Evolutionary conservation across 805 yeast species (phyloP), one percentile per base, ranked within the genome.

Genomic region (Myxozyma sirexii): DNA sequence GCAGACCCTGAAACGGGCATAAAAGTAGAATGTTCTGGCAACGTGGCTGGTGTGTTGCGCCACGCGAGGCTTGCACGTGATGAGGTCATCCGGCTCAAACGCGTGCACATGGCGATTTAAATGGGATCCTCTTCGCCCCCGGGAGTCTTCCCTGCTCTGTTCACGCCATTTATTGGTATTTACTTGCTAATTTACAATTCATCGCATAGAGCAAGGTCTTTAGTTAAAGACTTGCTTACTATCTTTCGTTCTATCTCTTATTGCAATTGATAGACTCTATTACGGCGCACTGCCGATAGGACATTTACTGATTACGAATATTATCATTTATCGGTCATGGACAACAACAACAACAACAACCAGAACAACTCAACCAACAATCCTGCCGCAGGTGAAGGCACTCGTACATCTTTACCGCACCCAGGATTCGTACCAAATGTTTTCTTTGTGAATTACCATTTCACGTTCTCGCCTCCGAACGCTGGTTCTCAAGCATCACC

Each of bases 391-490:
- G 47, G 15, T 39, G 6, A 7, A 39, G 19, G 13, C 21, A 49
- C 27, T 13, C 44, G 10, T 13, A 21, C 48, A 33, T 52, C 56
- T 42, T 53, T 37, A 3, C 54, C 46, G n/a, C 53, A 35, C 7
- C 13, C 29, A 6, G 42, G 21, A 0, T 19, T 29, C 46, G 3
- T 35, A 1, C 59, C 59, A n/a, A 47, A 49, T 55, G 49, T 62
- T 38, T 35, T 59, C 23, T 56, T 60, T 26, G 54, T 62, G 41
- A 62, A 62, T 49, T 62, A 62, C 38, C 31, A 48, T 7, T 62
- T 62, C 56, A 58, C 59, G 13, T 50, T 54, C 38, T 17, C 26
- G 45, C 56, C 54, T 35, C 19, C 48, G 26, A 24, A 60, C 19
- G 51, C 24, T 4, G 43, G n/a, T 7, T 4, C 39, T 13, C 44